These are phyloP conservation scores for Sporisorium sorghi DNA, from an alignment of 1,284 basidiomycete species.

Conservation along the genomic window DNA sequence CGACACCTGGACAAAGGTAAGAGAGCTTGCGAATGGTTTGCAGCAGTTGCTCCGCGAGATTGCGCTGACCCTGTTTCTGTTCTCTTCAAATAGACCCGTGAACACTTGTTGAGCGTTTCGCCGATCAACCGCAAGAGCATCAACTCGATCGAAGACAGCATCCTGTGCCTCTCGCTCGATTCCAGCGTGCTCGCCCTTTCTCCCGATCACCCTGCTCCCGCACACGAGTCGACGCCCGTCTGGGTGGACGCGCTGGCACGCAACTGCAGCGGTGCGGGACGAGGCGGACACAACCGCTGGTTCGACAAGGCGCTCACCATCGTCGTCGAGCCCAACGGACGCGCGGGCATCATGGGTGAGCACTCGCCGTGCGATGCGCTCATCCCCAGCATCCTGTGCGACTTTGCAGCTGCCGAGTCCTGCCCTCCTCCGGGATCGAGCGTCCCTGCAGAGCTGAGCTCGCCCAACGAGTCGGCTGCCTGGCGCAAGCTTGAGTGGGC, in stretches of 20 bases:
- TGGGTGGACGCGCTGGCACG: constrained; percentile 83
- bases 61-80: neutral
- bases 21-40: constrained; percentile 45
- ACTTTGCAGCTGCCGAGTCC: constrained; percentile 79
- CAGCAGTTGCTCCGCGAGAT: neutral
- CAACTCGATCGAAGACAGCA: constrained; percentile 78
- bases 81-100: constrained; percentile 74
- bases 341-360: constrained; percentile 89
- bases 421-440: constrained; percentile 47
- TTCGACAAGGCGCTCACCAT: constrained; percentile 90
- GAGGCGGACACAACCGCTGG: constrained; percentile 84
- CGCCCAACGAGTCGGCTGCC: constrained; percentile 63
- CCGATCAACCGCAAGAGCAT: constrained; percentile 76
- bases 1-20: constrained; percentile 84
- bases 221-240: constrained; percentile 74
- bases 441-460: constrained; percentile 52
- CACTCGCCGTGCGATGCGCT: constrained; percentile 92
- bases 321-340: constrained; percentile 85
- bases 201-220: constrained; percentile 58
- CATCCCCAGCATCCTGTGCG: constrained; percentile 88
- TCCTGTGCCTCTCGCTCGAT: constrained; percentile 79
- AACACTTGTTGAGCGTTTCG: constrained; percentile 78
- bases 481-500: constrained; percentile 84
- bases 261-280: constrained; percentile 78
- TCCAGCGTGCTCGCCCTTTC: constrained; percentile 70